Conservation (phyloP, 441 rosid genomes). For the Gossypium davidsonii region DNA sequence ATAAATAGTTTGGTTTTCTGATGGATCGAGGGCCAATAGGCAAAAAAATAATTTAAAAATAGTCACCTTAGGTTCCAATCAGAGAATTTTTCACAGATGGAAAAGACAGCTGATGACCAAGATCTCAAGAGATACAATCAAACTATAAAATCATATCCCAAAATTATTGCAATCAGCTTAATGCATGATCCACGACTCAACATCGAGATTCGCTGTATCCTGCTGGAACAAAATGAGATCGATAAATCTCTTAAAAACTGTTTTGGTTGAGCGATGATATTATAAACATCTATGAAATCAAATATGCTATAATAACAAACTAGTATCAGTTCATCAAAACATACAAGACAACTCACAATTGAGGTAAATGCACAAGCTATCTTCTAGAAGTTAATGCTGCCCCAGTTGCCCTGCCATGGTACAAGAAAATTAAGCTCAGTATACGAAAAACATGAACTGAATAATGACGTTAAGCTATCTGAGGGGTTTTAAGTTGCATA, state of each 20-base stretch:
- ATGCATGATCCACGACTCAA: background rate
- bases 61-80: conserved; percentile 10
- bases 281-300: background rate
- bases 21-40: conserved; percentile 24
- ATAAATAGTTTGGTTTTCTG: background rate
- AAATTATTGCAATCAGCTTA: conserved; percentile 11
- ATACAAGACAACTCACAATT: background rate
- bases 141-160: background rate
- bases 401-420: conserved; percentile 38
- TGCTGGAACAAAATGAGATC: conserved; percentile 18
- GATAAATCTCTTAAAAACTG: background rate
- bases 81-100: conserved; percentile 5
- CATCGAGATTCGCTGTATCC: conserved; percentile 15
- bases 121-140: conserved; percentile 8
- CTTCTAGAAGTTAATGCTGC: conserved; percentile 35
- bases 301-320: background rate
- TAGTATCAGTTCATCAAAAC: background rate
- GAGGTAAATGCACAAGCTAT: conserved; percentile 26
- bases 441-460: background rate
- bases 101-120: conserved; percentile 19
- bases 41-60: conserved; percentile 1
- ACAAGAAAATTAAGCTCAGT: conserved; percentile 10
- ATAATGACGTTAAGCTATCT: background rate
- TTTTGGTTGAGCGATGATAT: background rate
- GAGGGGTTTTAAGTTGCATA: conserved; percentile 13